Percentiles rank a stretch among this genome's conserved stretches.
Evolutionary conservation across 1,284 basidiomycete genomes (phyloP).

Genomic region (Rugosomyces carneus): DNA sequence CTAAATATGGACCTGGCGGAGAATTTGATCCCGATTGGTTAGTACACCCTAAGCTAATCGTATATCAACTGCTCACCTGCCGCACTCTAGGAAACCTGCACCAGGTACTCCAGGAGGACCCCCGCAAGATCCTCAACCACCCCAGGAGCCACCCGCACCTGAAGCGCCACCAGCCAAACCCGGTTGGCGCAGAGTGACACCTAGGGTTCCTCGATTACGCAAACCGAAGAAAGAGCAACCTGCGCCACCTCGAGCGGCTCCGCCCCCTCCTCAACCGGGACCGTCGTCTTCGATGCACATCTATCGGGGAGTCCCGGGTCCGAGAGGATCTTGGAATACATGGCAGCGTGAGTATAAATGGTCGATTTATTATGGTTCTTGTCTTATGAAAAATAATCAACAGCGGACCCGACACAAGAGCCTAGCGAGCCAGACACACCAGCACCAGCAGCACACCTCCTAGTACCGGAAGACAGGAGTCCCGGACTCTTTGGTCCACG

Average conservation of each 20-base stretch:
- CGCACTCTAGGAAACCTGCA: constrained; percentile 39
- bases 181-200: constrained; percentile 50
- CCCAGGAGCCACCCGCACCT: constrained; percentile 30
- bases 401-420: constrained; percentile 35
- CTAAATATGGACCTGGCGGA: constrained; percentile 12
- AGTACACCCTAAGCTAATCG: too few relatives aligned
- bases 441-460: constrained; percentile 39
- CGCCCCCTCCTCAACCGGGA: constrained; percentile 25
- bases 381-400: constrained; percentile 4
- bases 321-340: constrained; percentile 24
- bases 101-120: constrained; percentile 32
- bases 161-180: constrained; percentile 40
- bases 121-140: constrained; percentile 34
- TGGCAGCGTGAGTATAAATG: constrained; percentile 37
- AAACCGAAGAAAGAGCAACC: constrained; percentile 35
- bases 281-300: constrained; percentile 24
- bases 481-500: constrained; percentile 64
- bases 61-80: too few relatives aligned
- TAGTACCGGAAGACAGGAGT: constrained; percentile 43
- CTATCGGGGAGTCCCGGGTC: constrained; percentile 41
- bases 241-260: constrained; percentile 18
- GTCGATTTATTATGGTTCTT: background rate
- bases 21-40: constrained; percentile 12
- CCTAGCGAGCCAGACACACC: constrained; percentile 42
- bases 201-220: constrained; percentile 26